Base-by-base conservation (phyloP, 768 basidiomycete genomes). In the Mycena galopus region DNA sequence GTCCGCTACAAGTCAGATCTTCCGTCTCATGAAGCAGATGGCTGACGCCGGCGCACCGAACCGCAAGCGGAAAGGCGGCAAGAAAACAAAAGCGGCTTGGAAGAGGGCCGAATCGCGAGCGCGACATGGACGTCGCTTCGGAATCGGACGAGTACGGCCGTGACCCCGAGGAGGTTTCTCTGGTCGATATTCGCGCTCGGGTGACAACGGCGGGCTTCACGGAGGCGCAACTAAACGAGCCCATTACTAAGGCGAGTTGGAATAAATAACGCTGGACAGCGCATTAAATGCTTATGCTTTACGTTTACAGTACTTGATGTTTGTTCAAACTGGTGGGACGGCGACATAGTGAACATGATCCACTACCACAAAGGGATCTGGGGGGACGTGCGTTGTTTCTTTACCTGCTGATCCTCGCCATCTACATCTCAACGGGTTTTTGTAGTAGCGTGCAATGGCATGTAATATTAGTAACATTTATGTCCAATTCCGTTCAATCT, bases 1-100 rank as follows among this genome's bases (percentile, higher is more conserved):
- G 75, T 95, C 96, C 25, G 86, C 89, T 59, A 86, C 90, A 70
- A 94, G 93, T 80, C 92, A 94, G 82, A 95, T 99, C 80, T 97
- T 93, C 84, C 88, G 96, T 37, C 87, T 98, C 74, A 93, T 99
- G 85, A 96, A 95, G 82, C 90, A 91, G 32, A 96, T 98, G 95
- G 88, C 88, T 77, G 84, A 81, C 60, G 78, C 81, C 56, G 83
- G 85, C 0, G 79, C 82, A 50, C 74, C 74, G 50, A 76, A 59
- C 33, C 75, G 75, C 32, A 75, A 71, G 65, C 77, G 73, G 56
- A 84, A 83, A 65, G 12, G 72, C 56, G 60, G 71, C 21, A 82
- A 85, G 77, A 85, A n/a, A 84, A 66, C 80, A 84, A 71, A 89
- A 87, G 79, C 86, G 89, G 69, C 77, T 94, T 11, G 93, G 93